A percentile compares a stretch with the other conserved stretches of the same genome.
Evolutionary conservation across 2,329 filamentous ascomycete genomes (phyloP).

Genomic region (Cytospora piceicola): DNA sequence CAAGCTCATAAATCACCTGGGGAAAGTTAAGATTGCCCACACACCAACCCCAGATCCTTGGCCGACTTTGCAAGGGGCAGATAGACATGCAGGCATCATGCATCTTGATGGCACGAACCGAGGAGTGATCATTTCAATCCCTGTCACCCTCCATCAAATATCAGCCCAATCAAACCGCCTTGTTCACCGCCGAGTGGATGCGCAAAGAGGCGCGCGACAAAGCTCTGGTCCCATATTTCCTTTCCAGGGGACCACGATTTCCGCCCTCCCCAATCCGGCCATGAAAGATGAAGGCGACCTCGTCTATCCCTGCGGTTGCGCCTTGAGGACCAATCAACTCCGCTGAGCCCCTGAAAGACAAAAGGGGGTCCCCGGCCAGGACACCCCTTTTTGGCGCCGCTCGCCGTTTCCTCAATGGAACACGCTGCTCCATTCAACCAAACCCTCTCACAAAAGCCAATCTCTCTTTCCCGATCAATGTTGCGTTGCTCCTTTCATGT

Average conservation of each 20-base stretch:
- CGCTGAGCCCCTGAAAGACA: slow-evolving; percentile 25
- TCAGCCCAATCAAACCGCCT: background rate
- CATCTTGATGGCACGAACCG: background rate
- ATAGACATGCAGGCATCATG: background rate
- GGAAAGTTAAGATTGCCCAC: background rate
- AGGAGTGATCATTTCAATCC: background rate
- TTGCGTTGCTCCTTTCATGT: slow-evolving; percentile 25
- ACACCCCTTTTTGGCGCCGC: slow-evolving; percentile 24
- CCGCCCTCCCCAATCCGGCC: slow-evolving; percentile 9
- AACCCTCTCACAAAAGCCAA: slow-evolving; percentile 12
- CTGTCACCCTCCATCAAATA: background rate
- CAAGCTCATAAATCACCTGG: background rate
- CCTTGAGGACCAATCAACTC: slow-evolving; percentile 26
- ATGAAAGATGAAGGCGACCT: slow-evolving; percentile 7
- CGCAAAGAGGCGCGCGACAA: background rate
- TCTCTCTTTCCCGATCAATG: slow-evolving; percentile 18
- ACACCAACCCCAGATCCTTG: background rate
- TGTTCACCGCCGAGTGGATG: background rate
- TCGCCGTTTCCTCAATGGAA: slow-evolving; percentile 26
- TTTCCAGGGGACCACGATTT: background rate
- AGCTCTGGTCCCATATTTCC: background rate
- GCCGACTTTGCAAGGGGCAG: background rate
- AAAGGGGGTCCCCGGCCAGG: slow-evolving; percentile 15
- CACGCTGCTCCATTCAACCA: slow-evolving; percentile 24
- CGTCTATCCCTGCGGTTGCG: background rate